Percentiles rank a stretch among this genome's conserved stretches.
Evolutionary conservation across 306 rosid genomes (phyloP).

Genomic region (Dryas alaskensis): DNA sequence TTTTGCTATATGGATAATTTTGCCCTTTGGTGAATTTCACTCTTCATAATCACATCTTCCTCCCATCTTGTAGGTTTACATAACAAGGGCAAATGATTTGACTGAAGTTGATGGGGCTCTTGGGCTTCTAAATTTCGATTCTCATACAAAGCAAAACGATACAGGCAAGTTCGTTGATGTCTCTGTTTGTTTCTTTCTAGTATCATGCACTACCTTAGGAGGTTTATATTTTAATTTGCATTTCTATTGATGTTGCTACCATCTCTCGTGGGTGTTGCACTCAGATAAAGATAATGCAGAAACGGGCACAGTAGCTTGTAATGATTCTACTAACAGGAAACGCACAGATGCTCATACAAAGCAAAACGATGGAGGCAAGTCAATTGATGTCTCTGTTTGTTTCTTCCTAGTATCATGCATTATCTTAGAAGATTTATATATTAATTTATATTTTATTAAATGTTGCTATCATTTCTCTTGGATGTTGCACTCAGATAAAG

Average conservation of each 20-base stretch:
- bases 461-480: constrained; percentile 19
- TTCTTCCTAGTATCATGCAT: neutral
- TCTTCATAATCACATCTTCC: neutral
- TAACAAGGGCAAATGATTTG: constrained; percentile 50
- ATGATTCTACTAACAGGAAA: constrained; percentile 37
- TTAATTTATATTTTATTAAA: constrained; percentile 10
- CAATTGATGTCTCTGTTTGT: constrained; percentile 16
- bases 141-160: constrained; percentile 35
- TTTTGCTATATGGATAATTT: no score
- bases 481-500: constrained; percentile 41
- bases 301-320: constrained; percentile 20
- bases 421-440: neutral
- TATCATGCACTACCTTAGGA: neutral
- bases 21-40: no score
- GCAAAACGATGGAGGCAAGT: constrained; percentile 56
- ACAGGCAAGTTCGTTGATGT: constrained; percentile 50
- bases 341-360: constrained; percentile 36
- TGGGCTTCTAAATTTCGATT: constrained; percentile 43
- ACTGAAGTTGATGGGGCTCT: constrained; percentile 63
- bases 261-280: constrained; percentile 25
- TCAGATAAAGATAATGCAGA: constrained; percentile 42
- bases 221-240: constrained; percentile 3
- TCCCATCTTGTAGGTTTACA: constrained; percentile 51
- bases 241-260: constrained; percentile 11
- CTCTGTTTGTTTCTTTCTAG: constrained; percentile 8